Conservation (phyloP, 495 filamentous ascomycete genomes). For the Apodospora peruviana region DNA sequence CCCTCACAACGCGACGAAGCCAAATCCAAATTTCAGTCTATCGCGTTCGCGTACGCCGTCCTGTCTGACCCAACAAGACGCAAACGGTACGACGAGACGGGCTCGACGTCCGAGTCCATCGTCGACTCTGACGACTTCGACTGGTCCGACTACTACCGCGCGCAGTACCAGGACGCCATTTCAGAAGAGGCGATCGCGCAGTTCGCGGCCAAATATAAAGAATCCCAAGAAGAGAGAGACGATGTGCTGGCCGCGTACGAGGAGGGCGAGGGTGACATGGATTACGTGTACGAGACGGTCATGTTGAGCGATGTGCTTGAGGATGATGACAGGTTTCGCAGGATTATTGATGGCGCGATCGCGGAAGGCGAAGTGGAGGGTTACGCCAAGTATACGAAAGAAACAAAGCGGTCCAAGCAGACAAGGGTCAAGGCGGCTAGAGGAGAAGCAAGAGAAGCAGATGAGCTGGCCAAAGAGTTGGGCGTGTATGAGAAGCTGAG, state of each 20-base stretch:
- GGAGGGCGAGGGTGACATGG: conserved; percentile 64
- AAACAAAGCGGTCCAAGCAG: conserved; percentile 59
- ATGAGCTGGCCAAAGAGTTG: conserved; percentile 63
- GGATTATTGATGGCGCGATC: conserved; percentile 79
- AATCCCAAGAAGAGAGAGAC: conserved; percentile 74
- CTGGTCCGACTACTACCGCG: conserved; percentile 83
- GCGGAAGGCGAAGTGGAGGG: conserved; percentile 54
- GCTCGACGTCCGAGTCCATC: conserved; percentile 72
- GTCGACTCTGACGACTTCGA: conserved; percentile 72
- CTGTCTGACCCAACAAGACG: conserved; percentile 75
- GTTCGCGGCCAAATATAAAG: conserved; percentile 73
- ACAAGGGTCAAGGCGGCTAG: conserved; percentile 57
- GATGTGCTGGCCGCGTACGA: conserved; percentile 75
- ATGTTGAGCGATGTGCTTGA: conserved; percentile 81
- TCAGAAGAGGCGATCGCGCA: conserved; percentile 62
- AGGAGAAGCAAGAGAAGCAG: conserved; percentile 66
- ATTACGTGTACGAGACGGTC: conserved; percentile 67
- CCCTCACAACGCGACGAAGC: conserved; percentile 60
- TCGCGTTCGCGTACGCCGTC: conserved; percentile 91
- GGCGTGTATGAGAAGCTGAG: conserved; percentile 58
- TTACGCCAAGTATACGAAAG: conserved; percentile 64
- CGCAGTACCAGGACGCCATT: conserved; percentile 69
- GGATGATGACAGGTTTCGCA: conserved; percentile 80
- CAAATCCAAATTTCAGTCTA: conserved; percentile 73
- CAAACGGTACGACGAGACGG: conserved; percentile 80